These are phyloP conservation scores for Phaeomoniella chlamydospora DNA, from an alignment of 2,329 filamentous ascomycete genomes.

Conservation along the genomic window DNA sequence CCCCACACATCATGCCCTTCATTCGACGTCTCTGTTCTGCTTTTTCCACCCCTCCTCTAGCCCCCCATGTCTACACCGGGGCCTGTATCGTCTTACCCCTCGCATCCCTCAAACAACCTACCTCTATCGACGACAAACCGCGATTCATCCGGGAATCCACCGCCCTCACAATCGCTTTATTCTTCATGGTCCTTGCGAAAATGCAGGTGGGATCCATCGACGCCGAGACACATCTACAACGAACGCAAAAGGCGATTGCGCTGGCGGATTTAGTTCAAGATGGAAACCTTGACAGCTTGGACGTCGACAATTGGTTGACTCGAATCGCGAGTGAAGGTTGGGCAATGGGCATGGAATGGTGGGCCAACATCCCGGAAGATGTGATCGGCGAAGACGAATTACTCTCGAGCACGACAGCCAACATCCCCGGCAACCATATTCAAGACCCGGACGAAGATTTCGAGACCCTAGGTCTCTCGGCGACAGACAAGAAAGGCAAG, in stretches of 20 bases:
- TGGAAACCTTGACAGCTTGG: constrained; percentile 24
- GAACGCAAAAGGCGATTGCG: constrained; percentile 22
- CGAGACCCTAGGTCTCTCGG: not conserved
- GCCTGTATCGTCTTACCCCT: constrained; percentile 42
- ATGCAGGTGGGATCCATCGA: constrained; percentile 13
- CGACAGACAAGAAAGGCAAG: not conserved
- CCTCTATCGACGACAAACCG: constrained; percentile 30
- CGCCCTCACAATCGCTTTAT: constrained; percentile 25
- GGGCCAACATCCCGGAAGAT: constrained; percentile 35
- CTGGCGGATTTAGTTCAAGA: constrained; percentile 24
- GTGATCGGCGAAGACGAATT: constrained; percentile 18
- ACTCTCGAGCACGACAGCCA: not conserved
- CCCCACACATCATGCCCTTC: constrained; percentile 55
- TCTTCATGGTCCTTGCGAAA: constrained; percentile 26
- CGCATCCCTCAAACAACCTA: constrained; percentile 27
- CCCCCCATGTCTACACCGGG: constrained; percentile 61
- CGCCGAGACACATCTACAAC: constrained; percentile 14
- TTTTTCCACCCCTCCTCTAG: constrained; percentile 45
- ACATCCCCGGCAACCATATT: not conserved
- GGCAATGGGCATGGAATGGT: constrained; percentile 52
- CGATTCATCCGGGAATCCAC: constrained; percentile 25
- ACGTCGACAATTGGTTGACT: constrained; percentile 49
- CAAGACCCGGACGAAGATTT: not conserved
- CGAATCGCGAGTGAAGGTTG: constrained; percentile 35
- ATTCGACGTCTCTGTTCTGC: constrained; percentile 52